Evolutionary conservation across 768 basidiomycete genomes (phyloP), one percentile per base, ranked within the genome.

Genomic region (Suillus subaureus): DNA sequence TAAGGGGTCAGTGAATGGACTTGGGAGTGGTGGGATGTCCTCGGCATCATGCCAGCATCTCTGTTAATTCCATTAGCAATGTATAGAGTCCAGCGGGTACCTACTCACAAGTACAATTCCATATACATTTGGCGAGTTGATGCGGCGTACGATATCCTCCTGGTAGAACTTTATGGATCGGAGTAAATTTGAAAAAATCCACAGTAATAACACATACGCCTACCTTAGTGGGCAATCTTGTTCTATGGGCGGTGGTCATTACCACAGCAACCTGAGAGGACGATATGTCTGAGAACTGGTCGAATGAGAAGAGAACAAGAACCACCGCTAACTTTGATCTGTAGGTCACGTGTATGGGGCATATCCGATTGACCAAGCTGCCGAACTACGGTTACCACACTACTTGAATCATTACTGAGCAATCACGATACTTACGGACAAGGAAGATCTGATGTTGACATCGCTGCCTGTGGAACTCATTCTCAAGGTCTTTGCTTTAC

Each of bases 41-140:
- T 96, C 93, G 12, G 89, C 87, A 74, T 95, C 93, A 67, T 93
- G 90, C 94, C 94, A 96, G 71, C 90, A 93, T 78, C 92, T 87
- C 94, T 96, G 73, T 11, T 61, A 45, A n/a, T 42, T 26, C 18
- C 6, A 28, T 42, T 57, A 73, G 64, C 68, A 68, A 43, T 35
- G 47, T 43, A 39, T 61, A 15, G 37, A 60, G 15, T 65, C 68
- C 28, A 64, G 37, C 26, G 31, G 49, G 35, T 35, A 37, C 28
- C 63, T 26, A 70, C 81, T 66, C 74, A 92, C 93, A 78, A 93
- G 75, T 58, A 94, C 88, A 67, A 92, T 81, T 35, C 86, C 92
- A 70, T 83, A 79, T 33, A 80, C 73, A 61, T 75, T 73, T 1
- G 85, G 79, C 39, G 80, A 69, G 11, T 70, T 73, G 28, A 80